Evolutionary conservation across 495 filamentous ascomycete species (phyloP).

Genomic region (Penicillium ochrochloron): DNA sequence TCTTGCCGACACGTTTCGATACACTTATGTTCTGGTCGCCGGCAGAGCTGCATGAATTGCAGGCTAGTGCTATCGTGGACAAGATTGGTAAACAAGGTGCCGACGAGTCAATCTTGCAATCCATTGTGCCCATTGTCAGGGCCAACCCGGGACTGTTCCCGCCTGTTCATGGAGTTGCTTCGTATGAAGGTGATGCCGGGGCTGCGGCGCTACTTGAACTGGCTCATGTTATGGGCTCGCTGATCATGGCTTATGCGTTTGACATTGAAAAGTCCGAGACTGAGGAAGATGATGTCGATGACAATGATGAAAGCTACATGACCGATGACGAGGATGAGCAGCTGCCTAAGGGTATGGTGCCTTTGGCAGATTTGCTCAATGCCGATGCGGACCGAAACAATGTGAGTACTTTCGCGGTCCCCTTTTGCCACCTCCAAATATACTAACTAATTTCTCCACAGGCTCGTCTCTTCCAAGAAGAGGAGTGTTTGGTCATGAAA

Average conservation of each 20-base stretch:
- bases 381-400: conserved; percentile 87
- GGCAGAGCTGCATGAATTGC: conserved; percentile 71
- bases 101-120: conserved; percentile 66
- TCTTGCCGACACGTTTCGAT: conserved; percentile 79
- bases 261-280: conserved; percentile 69
- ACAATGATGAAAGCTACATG: conserved; percentile 65
- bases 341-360: conserved; percentile 81
- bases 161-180: conserved; percentile 53
- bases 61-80: conserved; percentile 73
- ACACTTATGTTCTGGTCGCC: conserved; percentile 91
- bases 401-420: conserved; percentile 40
- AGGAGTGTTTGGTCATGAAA: conserved; percentile 66
- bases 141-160: conserved; percentile 49
- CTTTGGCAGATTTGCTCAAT: conserved; percentile 90
- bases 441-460: conserved; percentile 24
- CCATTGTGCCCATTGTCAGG: conserved; percentile 64
- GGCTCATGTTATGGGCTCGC: conserved; percentile 78
- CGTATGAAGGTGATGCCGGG: conserved; percentile 49
- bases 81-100: conserved; percentile 80
- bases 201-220: conserved; percentile 61
- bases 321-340: conserved; percentile 72
- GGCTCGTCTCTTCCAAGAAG: conserved; percentile 74
- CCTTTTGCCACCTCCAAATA: conserved; percentile 2
- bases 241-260: conserved; percentile 95
- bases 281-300: conserved; percentile 57